Conservation (phyloP, 257 asterid species). For the Nicotiana tomentosiformis region DNA sequence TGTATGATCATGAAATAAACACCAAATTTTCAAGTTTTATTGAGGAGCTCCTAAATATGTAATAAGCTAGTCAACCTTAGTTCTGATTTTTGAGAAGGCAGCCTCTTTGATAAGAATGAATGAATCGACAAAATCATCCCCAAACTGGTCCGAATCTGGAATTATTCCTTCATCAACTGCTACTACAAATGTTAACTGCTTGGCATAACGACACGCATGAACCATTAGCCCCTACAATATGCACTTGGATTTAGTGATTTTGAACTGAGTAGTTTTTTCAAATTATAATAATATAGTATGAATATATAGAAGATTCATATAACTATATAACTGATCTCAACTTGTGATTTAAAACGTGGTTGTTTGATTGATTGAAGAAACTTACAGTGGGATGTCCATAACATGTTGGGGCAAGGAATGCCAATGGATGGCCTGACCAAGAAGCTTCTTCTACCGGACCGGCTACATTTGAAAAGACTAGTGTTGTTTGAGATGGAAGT, state of each 20-base stretch:
- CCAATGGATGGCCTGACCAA: neutral
- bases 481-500: neutral
- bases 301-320: neutral
- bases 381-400: neutral
- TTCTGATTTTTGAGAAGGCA: neutral
- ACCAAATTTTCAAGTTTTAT: neutral
- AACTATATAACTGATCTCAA: neutral
- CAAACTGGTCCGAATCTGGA: neutral
- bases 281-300: neutral
- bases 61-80: neutral
- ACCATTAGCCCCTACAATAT: neutral
- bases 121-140: neutral
- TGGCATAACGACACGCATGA: neutral
- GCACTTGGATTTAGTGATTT: neutral
- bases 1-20: neutral
- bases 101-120: neutral
- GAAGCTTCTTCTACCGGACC: conserved; percentile 5
- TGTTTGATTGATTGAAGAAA: neutral
- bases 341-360: neutral
- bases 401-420: conserved; percentile 7
- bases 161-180: neutral
- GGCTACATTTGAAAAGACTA: neutral
- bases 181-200: neutral
- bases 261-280: neutral
- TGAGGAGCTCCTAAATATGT: neutral